These are phyloP conservation scores for Backusella tarrabulga DNA, from an alignment of 192 early-diverging fungal species.

Conservation along the genomic window DNA sequence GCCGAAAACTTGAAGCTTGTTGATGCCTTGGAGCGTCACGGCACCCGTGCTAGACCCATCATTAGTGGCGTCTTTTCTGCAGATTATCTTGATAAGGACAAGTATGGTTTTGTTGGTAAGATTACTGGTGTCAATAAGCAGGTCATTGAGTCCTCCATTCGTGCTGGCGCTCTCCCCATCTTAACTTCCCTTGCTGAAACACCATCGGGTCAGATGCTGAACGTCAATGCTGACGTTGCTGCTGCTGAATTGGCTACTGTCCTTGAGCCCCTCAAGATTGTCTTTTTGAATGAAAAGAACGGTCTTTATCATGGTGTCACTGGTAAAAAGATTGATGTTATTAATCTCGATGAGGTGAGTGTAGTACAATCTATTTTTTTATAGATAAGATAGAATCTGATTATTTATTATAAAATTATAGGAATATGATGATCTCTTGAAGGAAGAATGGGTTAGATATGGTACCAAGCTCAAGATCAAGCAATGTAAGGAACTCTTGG, in stretches of 20 bases:
- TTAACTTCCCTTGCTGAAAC: slow-evolving; percentile 96
- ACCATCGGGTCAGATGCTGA: slow-evolving; percentile 93
- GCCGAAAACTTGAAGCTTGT: slow-evolving; percentile 97
- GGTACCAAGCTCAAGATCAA: slow-evolving; percentile 97
- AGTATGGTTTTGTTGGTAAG: slow-evolving; percentile 93
- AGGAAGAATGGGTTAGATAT: slow-evolving; percentile 96
- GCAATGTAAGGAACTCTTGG: slow-evolving; percentile 97
- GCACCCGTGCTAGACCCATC: slow-evolving; percentile 95
- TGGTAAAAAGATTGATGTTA: slow-evolving; percentile 94
- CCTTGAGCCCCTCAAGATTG: slow-evolving; percentile 95
- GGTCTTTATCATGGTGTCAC: slow-evolving; percentile 93
- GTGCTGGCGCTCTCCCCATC: slow-evolving; percentile 93
- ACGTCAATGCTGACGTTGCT: slow-evolving; percentile 98
- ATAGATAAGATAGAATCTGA: slow-evolving; percentile 9
- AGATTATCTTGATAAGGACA: slow-evolving; percentile 93
- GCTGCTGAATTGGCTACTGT: slow-evolving; percentile 96
- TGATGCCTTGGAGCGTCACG: slow-evolving; percentile 92
- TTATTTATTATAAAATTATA: slow-evolving; percentile 25
- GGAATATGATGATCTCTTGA: slow-evolving; percentile 94
- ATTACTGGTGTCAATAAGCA: slow-evolving; percentile 91
- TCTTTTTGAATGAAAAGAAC: slow-evolving; percentile 98
- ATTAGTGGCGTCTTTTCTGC: slow-evolving; percentile 95
- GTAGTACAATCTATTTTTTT: neutral
- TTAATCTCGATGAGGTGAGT: slow-evolving; percentile 93
- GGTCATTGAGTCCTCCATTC: slow-evolving; percentile 89